These are phyloP conservation scores for Chytriomyces hyalinus DNA, from an alignment of 192 early-diverging fungal genomes.

Conservation along the genomic window DNA sequence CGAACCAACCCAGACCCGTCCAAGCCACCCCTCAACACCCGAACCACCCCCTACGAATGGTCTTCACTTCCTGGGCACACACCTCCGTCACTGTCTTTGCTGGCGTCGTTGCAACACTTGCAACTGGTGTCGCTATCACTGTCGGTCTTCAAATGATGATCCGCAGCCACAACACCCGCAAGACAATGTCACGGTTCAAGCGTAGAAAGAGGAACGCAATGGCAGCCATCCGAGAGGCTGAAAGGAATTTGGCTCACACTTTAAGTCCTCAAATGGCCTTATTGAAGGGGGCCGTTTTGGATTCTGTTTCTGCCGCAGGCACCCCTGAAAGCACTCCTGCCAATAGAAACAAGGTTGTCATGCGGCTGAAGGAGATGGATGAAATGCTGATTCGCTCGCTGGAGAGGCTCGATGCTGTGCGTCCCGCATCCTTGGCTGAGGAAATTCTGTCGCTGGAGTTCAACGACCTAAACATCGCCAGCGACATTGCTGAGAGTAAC, in stretches of 20 bases:
- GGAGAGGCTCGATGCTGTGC: conserved; percentile 44
- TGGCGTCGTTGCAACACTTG: conserved; percentile 46
- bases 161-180: conserved; percentile 44
- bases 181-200: conserved; percentile 28
- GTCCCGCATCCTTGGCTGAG: conserved; percentile 29
- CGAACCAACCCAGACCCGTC: no score
- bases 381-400: conserved; percentile 40
- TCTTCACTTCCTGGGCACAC: background rate
- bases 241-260: conserved; percentile 8
- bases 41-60: background rate
- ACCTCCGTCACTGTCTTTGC: conserved; percentile 22
- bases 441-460: background rate
- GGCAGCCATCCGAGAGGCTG: conserved; percentile 8
- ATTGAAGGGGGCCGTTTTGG: conserved; percentile 4
- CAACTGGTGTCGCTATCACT: conserved; percentile 42
- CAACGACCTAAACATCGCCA: background rate
- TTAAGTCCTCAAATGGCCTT: background rate
- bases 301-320: background rate
- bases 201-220: conserved; percentile 18
- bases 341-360: background rate
- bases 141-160: conserved; percentile 45
- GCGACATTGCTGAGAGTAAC: background rate
- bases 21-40: background rate
- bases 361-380: conserved; percentile 37
- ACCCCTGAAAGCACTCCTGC: background rate